phyloP scores from a whole-genome alignment of 306 rosid genomes.

The Abrus precatorius region DNA sequence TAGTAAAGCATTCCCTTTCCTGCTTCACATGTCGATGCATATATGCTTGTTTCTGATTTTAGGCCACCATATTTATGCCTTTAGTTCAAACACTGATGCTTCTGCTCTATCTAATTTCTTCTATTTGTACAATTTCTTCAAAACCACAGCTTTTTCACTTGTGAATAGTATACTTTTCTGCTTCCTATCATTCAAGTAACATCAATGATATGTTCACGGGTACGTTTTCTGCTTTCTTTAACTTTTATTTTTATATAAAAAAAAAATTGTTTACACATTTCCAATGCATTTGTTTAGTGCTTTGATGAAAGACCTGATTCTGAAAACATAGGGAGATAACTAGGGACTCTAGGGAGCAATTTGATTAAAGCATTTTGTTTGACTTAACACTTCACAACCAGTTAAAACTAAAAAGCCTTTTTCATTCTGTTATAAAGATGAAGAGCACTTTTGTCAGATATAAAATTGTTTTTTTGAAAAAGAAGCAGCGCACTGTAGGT shows the following conservation, averaged over 20 bases:
- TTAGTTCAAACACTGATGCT: constrained; percentile 40
- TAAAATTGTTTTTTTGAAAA: constrained; percentile 32
- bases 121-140: constrained; percentile 41
- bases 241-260: neutral
- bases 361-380: constrained; percentile 53
- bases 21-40: constrained; percentile 50
- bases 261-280: constrained; percentile 15
- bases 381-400: constrained; percentile 52
- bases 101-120: constrained; percentile 55
- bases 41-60: constrained; percentile 47
- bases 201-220: constrained; percentile 48
- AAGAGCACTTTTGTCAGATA: constrained; percentile 59
- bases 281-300: constrained; percentile 33
- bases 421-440: constrained; percentile 55
- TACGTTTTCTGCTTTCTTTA: constrained; percentile 47
- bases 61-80: constrained; percentile 44
- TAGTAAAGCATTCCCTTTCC: constrained; percentile 50
- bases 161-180: constrained; percentile 36
- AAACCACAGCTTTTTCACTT: constrained; percentile 46
- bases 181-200: constrained; percentile 50
- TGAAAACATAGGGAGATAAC: constrained; percentile 35
- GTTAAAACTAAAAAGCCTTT: constrained; percentile 40
- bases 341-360: constrained; percentile 17
- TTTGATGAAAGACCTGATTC: constrained; percentile 44
- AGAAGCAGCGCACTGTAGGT: constrained; percentile 51